A percentile compares a stretch with the other conserved stretches of the same genome.
Conservation (phyloP, 129 eudicot species). For the Saposhnikovia divaricata region DNA sequence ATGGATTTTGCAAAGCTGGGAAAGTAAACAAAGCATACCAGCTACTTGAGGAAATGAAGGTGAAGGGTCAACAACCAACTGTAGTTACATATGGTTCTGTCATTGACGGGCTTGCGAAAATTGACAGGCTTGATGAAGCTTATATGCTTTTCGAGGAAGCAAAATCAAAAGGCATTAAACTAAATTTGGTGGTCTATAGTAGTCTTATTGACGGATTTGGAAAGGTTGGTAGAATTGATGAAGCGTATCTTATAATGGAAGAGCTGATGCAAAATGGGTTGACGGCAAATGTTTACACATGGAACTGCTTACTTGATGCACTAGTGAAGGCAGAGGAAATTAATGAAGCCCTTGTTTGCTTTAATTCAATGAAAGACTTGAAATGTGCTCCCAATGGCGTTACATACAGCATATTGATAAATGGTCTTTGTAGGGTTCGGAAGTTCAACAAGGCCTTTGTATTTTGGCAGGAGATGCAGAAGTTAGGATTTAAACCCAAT, state of each 20-base stretch:
- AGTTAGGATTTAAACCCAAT: conserved; percentile 73
- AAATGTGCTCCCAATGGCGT: conserved; percentile 53
- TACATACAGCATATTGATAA: conserved; percentile 69
- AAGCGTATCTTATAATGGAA: conserved; percentile 88
- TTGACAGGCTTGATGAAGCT: conserved; percentile 90
- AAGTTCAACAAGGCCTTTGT: conserved; percentile 93
- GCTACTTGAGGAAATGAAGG: conserved; percentile 92
- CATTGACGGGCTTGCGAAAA: conserved; percentile 92
- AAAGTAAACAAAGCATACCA: conserved; percentile 82
- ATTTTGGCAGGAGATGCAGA: conserved; percentile 95
- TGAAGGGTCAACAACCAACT: conserved; percentile 58
- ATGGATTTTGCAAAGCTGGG: conserved; percentile 89
- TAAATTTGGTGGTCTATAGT: conserved; percentile 69
- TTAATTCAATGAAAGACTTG: conserved; percentile 77
- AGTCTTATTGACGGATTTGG: conserved; percentile 91
- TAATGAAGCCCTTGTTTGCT: conserved; percentile 92
- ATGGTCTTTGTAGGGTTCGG: conserved; percentile 73
- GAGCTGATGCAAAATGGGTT: conserved; percentile 83
- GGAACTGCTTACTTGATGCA: conserved; percentile 93
- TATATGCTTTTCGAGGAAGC: conserved; percentile 99
- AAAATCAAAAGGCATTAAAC: conserved; percentile 53
- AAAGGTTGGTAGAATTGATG: conserved; percentile 91
- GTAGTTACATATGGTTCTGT: conserved; percentile 92
- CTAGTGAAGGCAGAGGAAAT: conserved; percentile 85
- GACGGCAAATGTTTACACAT: conserved; percentile 69